These are phyloP conservation scores for Chaetoscypha palmicola DNA, from an alignment of 2,329 filamentous ascomycete species.

Conservation along the genomic window DNA sequence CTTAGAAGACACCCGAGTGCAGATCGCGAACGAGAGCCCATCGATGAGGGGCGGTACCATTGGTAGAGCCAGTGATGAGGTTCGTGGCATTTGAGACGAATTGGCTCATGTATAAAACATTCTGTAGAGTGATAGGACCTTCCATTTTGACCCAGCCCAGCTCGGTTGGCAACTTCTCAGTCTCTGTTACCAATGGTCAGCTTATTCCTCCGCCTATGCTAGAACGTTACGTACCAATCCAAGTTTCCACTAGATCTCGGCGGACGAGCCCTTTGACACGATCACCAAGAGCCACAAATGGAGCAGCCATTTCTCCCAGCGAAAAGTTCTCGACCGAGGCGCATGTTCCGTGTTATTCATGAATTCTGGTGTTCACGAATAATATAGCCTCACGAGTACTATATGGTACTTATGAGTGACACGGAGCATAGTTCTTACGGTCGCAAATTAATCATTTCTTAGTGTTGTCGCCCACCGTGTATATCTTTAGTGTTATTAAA, in stretches of 20 bases:
- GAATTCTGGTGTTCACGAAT: too few species aligned
- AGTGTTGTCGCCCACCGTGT: too few species aligned
- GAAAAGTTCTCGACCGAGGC: constrained; percentile 38
- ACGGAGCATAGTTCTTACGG: too few species aligned
- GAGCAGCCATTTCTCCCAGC: constrained; percentile 43
- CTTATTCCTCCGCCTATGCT: too few species aligned
- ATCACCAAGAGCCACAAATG: constrained; percentile 44
- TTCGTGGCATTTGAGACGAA: background rate
- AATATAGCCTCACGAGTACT: too few species aligned
- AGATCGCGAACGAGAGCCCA: background rate
- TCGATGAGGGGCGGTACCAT: background rate
- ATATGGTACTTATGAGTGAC: too few species aligned
- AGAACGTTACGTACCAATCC: constrained; percentile 35
- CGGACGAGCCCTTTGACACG: constrained; percentile 34
- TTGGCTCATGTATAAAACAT: background rate
- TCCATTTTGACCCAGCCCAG: constrained; percentile 34
- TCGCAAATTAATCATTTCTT: too few species aligned
- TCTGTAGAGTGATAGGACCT: background rate
- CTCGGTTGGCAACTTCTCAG: constrained; percentile 36
- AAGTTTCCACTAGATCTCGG: constrained; percentile 37
- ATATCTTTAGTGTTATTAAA: too few species aligned
- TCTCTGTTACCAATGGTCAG: constrained; percentile 29
- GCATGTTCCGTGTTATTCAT: too few species aligned
- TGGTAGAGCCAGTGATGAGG: background rate
- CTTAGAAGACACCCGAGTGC: background rate